Percentiles rank a stretch among this genome's conserved stretches.
Conservation (phyloP, 768 basidiomycete species). For the Chalciporus piperatus region DNA sequence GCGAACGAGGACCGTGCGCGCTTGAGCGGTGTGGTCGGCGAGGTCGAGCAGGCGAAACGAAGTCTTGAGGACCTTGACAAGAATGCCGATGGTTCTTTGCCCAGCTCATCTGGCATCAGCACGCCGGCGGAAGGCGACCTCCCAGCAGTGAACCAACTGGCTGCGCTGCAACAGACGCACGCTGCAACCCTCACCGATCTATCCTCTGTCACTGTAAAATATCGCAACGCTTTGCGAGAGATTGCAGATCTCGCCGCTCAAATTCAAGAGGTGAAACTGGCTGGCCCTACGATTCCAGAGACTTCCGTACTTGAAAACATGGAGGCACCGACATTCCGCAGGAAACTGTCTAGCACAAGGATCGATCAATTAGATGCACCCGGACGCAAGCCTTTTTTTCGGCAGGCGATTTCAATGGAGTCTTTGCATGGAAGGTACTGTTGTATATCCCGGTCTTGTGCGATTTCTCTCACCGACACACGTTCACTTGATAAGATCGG, state of each 20-base stretch:
- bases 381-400: constrained; percentile 77
- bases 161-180: constrained; percentile 78
- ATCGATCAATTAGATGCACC: constrained; percentile 48
- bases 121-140: constrained; percentile 35
- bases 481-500: constrained; percentile 55
- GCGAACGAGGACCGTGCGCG: constrained; percentile 65
- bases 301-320: constrained; percentile 36
- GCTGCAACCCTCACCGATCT: constrained; percentile 78
- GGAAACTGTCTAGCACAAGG: constrained; percentile 52
- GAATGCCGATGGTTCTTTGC: constrained; percentile 29
- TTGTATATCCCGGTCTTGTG: constrained; percentile 4
- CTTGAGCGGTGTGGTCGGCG: constrained; percentile 63
- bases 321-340: constrained; percentile 47
- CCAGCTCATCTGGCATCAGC: constrained; percentile 27
- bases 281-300: constrained; percentile 45
- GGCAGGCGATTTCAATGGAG: constrained; percentile 82
- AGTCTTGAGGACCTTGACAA: constrained; percentile 51
- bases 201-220: constrained; percentile 75
- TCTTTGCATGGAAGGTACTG: constrained; percentile 82
- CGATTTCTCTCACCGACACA: constrained; percentile 7
- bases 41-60: constrained; percentile 68
- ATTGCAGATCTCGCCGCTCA: constrained; percentile 93
- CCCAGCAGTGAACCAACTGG: constrained; percentile 58
- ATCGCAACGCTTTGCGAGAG: constrained; percentile 84
- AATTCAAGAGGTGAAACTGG: constrained; percentile 81